Base-by-base conservation (phyloP, 495 filamentous ascomycete species). In the Aspergillus baeticus region DNA sequence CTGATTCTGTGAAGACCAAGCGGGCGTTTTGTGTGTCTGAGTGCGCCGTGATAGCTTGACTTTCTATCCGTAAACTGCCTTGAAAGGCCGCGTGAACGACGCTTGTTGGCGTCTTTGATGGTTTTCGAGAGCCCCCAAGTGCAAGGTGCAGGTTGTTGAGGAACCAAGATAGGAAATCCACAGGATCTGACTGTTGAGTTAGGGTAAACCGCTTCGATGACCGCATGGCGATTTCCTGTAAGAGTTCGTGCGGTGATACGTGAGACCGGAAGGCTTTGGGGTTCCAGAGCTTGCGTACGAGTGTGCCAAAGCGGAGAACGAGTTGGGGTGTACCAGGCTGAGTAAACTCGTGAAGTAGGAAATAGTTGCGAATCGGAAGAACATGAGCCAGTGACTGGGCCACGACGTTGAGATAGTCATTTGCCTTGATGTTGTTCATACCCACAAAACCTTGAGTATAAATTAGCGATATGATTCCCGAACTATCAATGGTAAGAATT, bases 371-470 rank as follows among this genome's bases (percentile, higher is more conserved):
- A 47, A 99, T 79, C 1, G 95, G 94, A 5, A 85, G 71, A 20
- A 96, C 90, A 72, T 99, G 94, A 1, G 92, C 86, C 13, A 99
- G 80, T 11, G 94, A 85, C 64, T 99, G 95, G n/a, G 94, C 85
- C 6, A 97, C 84, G 6, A 96, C 93, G 66, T 99, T 99, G 61
- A 98, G 80, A 72, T 98, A 99, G 73, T 99, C 94, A 73, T 99
- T 99, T 45, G 90, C 91, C 69, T 99, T 99, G 78, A 99, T 98
- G 70, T 99, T 97, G 77, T 99, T 98, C 87, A 99, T 91, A 57
- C 94, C 94, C 58, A 99, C 92, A 68, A 96, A 99, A 4, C 94
- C 87, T 77, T 67, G 14, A 22, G 37, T 10, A 17, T 21, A 54
- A 18, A 41, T 69, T 36, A 69, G 63, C 43, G 29, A 14, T 26